These are phyloP conservation scores for Trypanosoma congolense DNA, from an alignment of 208 protist genomes.

Conservation along the genomic window DNA sequence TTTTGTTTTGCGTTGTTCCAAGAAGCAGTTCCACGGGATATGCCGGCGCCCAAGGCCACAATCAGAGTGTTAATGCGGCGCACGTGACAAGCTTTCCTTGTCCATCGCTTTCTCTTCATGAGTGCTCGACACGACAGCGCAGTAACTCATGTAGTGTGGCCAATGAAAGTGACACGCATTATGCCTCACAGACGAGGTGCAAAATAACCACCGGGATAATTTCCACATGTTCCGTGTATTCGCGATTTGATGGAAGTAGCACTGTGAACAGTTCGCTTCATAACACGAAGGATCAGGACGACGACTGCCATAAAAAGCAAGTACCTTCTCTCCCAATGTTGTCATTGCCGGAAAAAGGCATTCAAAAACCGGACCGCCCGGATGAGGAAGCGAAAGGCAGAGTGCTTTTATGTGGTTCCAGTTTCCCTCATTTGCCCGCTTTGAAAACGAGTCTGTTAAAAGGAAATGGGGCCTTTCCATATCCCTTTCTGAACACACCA, in stretches of 20 bases:
- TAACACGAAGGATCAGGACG: too few species aligned
- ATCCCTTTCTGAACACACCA: not conserved
- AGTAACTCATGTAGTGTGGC: not conserved
- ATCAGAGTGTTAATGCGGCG: not conserved
- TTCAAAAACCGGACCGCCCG: not conserved
- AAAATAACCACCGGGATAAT: not conserved
- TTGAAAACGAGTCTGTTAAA: not conserved
- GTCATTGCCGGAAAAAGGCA: not conserved
- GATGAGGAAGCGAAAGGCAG: slow-evolving; percentile 2
- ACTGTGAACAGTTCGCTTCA: too few species aligned
- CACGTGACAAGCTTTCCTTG: too few species aligned
- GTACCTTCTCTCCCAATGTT: not conserved
- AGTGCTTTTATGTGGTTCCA: slow-evolving; percentile 3
- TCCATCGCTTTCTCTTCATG: not conserved
- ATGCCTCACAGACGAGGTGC: not conserved
- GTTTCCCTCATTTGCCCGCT: not conserved
- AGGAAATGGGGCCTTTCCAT: slow-evolving; percentile 1
- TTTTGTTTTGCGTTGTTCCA: slow-evolving; percentile 19
- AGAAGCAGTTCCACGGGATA: not conserved
- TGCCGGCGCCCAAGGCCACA: not conserved
- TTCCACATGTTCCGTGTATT: not conserved
- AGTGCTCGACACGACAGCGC: not conserved
- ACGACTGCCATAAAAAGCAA: too few species aligned
- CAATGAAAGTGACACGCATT: not conserved
- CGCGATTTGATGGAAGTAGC: too few species aligned